These are phyloP conservation scores for Lichtheimia ornata DNA, from an alignment of 371 early-diverging fungal species.

Conservation along the genomic window DNA sequence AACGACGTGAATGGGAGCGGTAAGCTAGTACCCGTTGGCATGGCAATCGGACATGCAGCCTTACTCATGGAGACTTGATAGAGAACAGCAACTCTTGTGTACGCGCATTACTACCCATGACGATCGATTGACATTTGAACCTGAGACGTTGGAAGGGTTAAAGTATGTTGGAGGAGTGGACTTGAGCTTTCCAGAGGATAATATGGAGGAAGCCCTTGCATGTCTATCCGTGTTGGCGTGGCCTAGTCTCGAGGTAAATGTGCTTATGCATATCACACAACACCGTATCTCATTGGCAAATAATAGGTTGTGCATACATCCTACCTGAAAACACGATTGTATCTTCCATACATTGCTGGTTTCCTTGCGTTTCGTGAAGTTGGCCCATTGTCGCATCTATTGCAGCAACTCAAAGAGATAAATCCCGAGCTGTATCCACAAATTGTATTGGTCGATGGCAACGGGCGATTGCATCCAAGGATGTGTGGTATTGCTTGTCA, in stretches of 20 bases:
- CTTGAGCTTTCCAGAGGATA: conserved; percentile 72
- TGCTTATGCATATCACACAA: not conserved
- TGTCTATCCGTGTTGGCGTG: conserved; percentile 70
- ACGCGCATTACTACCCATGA: conserved; percentile 16
- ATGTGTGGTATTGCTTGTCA: conserved; percentile 89
- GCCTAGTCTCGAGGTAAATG: conserved; percentile 55
- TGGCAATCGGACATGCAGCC: not conserved
- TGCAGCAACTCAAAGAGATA: conserved; percentile 48
- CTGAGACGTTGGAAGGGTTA: conserved; percentile 43
- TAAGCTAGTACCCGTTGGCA: not conserved
- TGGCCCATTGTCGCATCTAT: conserved; percentile 55
- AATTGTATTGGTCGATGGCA: conserved; percentile 86
- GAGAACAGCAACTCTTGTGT: conserved; percentile 20
- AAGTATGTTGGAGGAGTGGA: conserved; percentile 81
- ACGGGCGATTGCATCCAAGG: conserved; percentile 87
- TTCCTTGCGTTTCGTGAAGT: conserved; percentile 91
- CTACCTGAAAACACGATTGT: conserved; percentile 56
- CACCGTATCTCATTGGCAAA: not conserved
- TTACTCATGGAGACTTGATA: not conserved
- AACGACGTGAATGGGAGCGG: not conserved
- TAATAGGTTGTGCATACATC: conserved; percentile 57
- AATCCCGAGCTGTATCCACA: conserved; percentile 71
- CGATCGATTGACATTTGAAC: conserved; percentile 22
- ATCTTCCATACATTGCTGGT: conserved; percentile 82
- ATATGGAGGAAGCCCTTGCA: conserved; percentile 70